A percentile compares a stretch with the other conserved stretches of the same genome.
phyloP scores from a whole-genome alignment of 257 asterid species.

The Solanum okadae region DNA sequence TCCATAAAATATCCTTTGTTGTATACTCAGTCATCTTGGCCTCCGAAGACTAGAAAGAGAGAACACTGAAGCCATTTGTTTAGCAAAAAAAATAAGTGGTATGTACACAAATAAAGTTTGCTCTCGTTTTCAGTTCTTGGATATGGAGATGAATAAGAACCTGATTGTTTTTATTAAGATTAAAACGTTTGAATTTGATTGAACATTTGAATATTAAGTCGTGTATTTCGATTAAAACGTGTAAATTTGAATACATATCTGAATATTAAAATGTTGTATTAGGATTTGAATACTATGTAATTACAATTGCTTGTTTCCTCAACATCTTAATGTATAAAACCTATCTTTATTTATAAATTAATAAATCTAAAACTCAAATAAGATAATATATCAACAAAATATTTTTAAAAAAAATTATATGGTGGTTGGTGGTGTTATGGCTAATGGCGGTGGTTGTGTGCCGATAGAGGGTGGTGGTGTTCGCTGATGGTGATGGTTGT shows the following conservation, averaged over 20 bases:
- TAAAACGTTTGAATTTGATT: not conserved
- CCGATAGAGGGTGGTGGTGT: not conserved
- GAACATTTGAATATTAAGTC: not conserved
- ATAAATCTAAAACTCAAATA: not conserved
- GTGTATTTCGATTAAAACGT: not conserved
- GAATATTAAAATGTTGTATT: not conserved
- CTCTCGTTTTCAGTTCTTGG: not conserved
- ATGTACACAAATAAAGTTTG: not conserved
- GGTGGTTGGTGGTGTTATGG: not conserved
- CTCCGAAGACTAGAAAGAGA: not conserved
- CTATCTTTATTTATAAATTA: not conserved
- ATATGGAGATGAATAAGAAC: not conserved
- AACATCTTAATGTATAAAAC: not conserved
- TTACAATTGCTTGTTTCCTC: not conserved
- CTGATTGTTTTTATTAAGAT: not conserved
- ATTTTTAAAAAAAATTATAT: not conserved
- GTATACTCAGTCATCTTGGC: not conserved
- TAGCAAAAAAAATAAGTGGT: not conserved
- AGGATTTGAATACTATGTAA: not conserved
- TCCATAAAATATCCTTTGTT: conserved; percentile 49
- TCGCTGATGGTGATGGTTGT: not conserved
- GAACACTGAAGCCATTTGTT: not conserved
- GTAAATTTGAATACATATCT: not conserved
- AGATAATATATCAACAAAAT: not conserved
- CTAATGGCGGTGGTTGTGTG: not conserved